Evolutionary conservation across 768 basidiomycete genomes (phyloP), one percentile per base, ranked within the genome.

Genomic region (Brasilioporus rufonigricans): DNA sequence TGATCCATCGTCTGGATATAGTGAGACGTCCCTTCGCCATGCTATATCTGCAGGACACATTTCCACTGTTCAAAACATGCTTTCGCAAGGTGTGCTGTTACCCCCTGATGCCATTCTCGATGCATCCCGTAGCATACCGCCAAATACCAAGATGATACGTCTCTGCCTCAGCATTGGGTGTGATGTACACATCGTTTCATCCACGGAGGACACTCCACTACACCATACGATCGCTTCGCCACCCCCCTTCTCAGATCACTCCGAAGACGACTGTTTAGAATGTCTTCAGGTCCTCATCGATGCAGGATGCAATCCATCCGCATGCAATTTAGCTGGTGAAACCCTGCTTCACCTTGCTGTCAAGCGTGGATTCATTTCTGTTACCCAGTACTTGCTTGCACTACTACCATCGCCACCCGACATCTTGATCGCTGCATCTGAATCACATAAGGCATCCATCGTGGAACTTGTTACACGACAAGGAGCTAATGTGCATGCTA

Each of bases 291-390:
- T 48, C 18, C 52, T 63, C 13, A 7, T 52, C 4, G 35, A 46
- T 27, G 57, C 61, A 0, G 61, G 61, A 12, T 59, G 61, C 18
- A 21, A 50, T 24, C 44, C 52, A 12, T 47, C 39, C 18, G 2
- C 6, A 4, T 7, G 6, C 11, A 51, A 61, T 12, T 18, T 31
- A 1, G 18, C 12, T 19, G 41, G 45, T 3, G 8, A 48, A 24
- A 57, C 51, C 0, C 24, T 45, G 0, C n/a, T n/a, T n/a, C n/a
- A n/a, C n/a, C n/a, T n/a, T n/a, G n/a, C n/a, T n/a, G n/a, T n/a
- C n/a, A n/a, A 7, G 12, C 5, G 1, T 8, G 49, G 49, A 31
- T 33, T 23, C 16, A 0, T 43, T 7, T 36, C 52, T 4, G 4
- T 62, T 2, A 26, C 26, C 14, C 21, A 51, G 2, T 44, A 51